Conservation (phyloP, 768 basidiomycete genomes). For the Clathrus columnatus region DNA sequence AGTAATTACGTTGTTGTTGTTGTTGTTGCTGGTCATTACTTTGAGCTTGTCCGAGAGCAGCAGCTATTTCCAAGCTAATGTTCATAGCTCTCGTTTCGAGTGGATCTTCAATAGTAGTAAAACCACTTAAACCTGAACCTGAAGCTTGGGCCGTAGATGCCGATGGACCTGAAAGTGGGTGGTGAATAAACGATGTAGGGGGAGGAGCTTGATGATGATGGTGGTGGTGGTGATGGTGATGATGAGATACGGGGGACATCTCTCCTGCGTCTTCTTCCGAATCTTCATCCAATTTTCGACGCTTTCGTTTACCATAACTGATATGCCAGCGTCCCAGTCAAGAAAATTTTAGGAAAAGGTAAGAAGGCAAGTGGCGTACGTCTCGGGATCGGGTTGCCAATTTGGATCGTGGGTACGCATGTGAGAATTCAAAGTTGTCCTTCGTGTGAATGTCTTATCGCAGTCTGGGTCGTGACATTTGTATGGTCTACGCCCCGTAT, state of each 20-base stretch:
- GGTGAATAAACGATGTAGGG: slow-evolving; percentile 7
- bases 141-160: background rate
- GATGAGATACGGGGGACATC: slow-evolving; percentile 19
- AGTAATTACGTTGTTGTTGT: slow-evolving; percentile 36
- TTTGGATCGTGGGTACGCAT: slow-evolving; percentile 82
- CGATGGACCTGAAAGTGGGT: slow-evolving; percentile 8
- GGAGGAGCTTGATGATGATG: slow-evolving; percentile 8
- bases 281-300: slow-evolving; percentile 35
- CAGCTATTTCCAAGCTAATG: slow-evolving; percentile 73
- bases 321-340: slow-evolving; percentile 16
- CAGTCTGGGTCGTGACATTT: slow-evolving; percentile 77
- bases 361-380: slow-evolving; percentile 39
- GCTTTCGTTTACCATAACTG: slow-evolving; percentile 50
- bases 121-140: slow-evolving; percentile 8
- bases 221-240: slow-evolving; percentile 9
- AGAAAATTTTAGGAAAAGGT: slow-evolving; percentile 13
- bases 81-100: slow-evolving; percentile 63
- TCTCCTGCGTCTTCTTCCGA: slow-evolving; percentile 42
- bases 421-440: slow-evolving; percentile 77
- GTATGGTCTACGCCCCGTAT: slow-evolving; percentile 79
- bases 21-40: background rate
- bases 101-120: slow-evolving; percentile 10
- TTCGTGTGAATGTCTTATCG: slow-evolving; percentile 81
- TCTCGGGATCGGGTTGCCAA: slow-evolving; percentile 78
- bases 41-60: slow-evolving; percentile 68